Base-by-base conservation (phyloP, 2,329 filamentous ascomycete species). In the Fusarium chuoi region DNA sequence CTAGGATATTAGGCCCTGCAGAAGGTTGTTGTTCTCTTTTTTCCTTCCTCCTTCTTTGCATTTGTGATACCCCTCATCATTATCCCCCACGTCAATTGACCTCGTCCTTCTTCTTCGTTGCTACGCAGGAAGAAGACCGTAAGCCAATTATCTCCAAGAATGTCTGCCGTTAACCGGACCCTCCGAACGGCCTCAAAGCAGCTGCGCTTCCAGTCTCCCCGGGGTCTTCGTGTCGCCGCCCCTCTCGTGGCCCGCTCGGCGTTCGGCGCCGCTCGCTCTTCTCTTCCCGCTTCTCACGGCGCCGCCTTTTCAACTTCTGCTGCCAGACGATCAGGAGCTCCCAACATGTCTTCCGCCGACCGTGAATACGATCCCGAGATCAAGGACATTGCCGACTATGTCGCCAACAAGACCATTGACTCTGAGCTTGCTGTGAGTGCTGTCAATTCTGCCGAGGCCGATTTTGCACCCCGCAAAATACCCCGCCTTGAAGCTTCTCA, bases 361-460 rank as follows among this genome's bases (percentile, higher is more conserved):
- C 85, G 89, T 82, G 88, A 91, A 77, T 98, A 96, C 84, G 96
- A 98, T 82, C 91, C 93, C 73, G 96, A 98, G 86, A 96, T 98
- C 84, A 92, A 91, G 84, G 95, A 98, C 83, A 98, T 99, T 88
- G 96, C 96, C 73, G 90, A 89, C 85, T 99, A 98, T 85, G 93
- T 98, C 82, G 94, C 97, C 88, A 94, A 95, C 83, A 96, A 95
- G 84, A 89, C 94, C 66, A 93, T 98, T 80, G 89, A 96, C 78
- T 98, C 96, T 36, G 94, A 97, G 77, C 89, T 99, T 79, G 96
- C 96, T 82, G 95, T 98, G 88, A 85, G 94, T 86, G 60, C 52
- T 65, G 12, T 11, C 33, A 49, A 48, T 57, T 42, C 30, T 62
- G 60, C 52, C 52, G 65, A 67, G 59, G 64, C 46, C n/a, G 33